A percentile compares a stretch with the other conserved stretches of the same genome.
Conservation (phyloP, 164 flowering plant species). For the Protea cynaroides region DNA sequence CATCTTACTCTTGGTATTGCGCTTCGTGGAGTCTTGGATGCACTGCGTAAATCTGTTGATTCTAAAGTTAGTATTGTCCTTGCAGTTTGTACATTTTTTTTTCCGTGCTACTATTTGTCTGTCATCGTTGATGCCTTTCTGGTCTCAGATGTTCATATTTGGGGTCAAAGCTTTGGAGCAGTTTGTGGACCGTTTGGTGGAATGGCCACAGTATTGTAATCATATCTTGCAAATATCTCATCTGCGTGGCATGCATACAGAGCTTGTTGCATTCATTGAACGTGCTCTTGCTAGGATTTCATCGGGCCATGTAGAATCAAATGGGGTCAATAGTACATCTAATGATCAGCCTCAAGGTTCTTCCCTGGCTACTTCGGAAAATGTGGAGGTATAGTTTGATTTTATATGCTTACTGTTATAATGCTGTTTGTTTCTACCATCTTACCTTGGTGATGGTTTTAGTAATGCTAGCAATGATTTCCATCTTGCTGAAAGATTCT, state of each 20-base stretch:
- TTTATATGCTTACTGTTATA: too few species aligned
- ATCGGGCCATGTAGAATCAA: slow-evolving; percentile 57
- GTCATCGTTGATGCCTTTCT: slow-evolving; percentile 7
- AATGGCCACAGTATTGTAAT: slow-evolving; percentile 99
- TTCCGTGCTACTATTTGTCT: neutral
- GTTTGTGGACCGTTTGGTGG: slow-evolving; percentile 85
- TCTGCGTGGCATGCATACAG: slow-evolving; percentile 72
- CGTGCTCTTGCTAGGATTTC: slow-evolving; percentile 73
- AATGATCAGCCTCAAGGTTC: slow-evolving; percentile 37
- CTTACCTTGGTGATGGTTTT: too few species aligned
- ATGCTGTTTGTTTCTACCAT: too few species aligned
- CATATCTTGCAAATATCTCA: slow-evolving; percentile 98
- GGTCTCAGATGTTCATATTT: slow-evolving; percentile 75
- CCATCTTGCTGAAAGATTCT: too few species aligned
- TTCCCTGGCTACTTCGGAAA: slow-evolving; percentile 21
- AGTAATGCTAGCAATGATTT: too few species aligned
- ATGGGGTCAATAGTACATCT: slow-evolving; percentile 32
- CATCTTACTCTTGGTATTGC: slow-evolving; percentile 92
- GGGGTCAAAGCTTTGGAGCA: slow-evolving; percentile 93
- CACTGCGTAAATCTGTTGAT: slow-evolving; percentile 90
- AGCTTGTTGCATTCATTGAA: slow-evolving; percentile 79
- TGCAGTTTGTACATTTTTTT: neutral
- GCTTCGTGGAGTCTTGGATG: slow-evolving; percentile 82
- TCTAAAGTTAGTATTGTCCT: slow-evolving; percentile 56
- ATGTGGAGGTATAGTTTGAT: slow-evolving; percentile 27